Conservation (phyloP, 208 protist species). For the Trypanosoma grayi region DNA sequence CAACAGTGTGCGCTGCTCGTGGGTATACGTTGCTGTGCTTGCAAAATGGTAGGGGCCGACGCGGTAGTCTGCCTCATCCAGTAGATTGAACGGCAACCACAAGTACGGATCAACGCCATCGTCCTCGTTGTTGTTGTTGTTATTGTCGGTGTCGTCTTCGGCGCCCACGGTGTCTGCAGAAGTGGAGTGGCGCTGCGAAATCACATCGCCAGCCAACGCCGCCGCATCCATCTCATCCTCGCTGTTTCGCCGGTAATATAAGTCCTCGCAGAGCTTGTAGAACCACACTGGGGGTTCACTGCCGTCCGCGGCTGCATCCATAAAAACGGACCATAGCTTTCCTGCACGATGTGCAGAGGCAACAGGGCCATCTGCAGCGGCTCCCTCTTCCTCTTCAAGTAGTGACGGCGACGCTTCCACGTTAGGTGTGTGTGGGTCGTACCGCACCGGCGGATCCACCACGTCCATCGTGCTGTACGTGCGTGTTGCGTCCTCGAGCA, state of each 20-base stretch:
- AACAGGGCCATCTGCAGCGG: slow-evolving; percentile 21
- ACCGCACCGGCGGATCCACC: slow-evolving; percentile 54
- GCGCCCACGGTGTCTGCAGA: too few species aligned
- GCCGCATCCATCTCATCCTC: slow-evolving; percentile 33
- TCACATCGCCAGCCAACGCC: slow-evolving; percentile 34
- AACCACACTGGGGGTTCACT: slow-evolving; percentile 72
- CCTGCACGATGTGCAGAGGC: slow-evolving; percentile 36
- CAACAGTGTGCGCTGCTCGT: slow-evolving; percentile 52
- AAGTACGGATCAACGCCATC: slow-evolving; percentile 54
- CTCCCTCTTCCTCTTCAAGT: neutral
- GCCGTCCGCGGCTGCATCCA: slow-evolving; percentile 20
- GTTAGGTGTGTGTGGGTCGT: slow-evolving; percentile 58
- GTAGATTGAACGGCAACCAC: slow-evolving; percentile 82
- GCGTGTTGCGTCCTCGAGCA: slow-evolving; percentile 63
- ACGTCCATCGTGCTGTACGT: slow-evolving; percentile 86
- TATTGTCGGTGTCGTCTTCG: neutral
- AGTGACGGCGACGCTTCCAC: slow-evolving; percentile 9
- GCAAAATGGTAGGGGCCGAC: slow-evolving; percentile 72
- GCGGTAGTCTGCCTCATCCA: slow-evolving; percentile 60
- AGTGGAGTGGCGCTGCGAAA: neutral
- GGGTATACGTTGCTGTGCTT: slow-evolving; percentile 58
- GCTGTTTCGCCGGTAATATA: slow-evolving; percentile 75
- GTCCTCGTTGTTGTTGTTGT: neutral
- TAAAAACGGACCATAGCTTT: slow-evolving; percentile 52
- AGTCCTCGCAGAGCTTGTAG: slow-evolving; percentile 69